Conservation (phyloP, 1,284 basidiomycete species). For the Inonotus hispidus region DNA sequence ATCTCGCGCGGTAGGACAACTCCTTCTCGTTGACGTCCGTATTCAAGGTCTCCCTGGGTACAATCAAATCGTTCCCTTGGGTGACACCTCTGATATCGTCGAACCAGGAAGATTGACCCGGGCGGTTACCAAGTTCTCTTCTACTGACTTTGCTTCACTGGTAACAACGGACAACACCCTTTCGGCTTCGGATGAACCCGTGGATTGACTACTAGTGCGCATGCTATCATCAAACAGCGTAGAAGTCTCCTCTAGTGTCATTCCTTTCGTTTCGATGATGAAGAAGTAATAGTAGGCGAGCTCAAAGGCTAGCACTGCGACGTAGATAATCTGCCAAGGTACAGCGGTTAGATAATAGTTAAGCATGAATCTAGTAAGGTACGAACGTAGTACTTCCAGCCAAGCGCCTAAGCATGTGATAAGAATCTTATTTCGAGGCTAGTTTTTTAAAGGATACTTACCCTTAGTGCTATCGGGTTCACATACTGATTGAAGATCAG, state of each 20-base stretch:
- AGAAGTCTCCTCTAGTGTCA: constrained; percentile 69
- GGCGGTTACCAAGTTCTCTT: too few relatives aligned
- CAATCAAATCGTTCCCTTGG: too few relatives aligned
- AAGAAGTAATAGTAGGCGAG: constrained; percentile 57
- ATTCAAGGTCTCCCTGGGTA: too few relatives aligned
- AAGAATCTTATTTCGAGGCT: neutral
- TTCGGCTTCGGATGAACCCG: neutral
- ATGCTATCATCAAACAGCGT: constrained; percentile 64
- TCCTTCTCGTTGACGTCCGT: too few relatives aligned
- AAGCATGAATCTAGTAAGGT: neutral
- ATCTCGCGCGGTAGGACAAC: too few relatives aligned
- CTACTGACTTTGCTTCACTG: neutral
- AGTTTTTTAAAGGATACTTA: constrained; percentile 10
- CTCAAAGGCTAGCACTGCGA: constrained; percentile 62
- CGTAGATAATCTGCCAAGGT: constrained; percentile 49
- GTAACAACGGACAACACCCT: too few relatives aligned
- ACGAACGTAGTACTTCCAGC: constrained; percentile 61
- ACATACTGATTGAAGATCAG: constrained; percentile 79
- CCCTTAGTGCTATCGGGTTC: constrained; percentile 63
- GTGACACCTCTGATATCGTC: too few relatives aligned
- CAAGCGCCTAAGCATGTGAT: constrained; percentile 28
- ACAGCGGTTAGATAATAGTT: neutral
- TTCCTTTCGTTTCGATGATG: constrained; percentile 67
- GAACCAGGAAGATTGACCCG: too few relatives aligned
- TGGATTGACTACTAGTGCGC: constrained; percentile 21